phyloP scores from a whole-genome alignment of 345 rosid species.

The Camelina laxa region DNA sequence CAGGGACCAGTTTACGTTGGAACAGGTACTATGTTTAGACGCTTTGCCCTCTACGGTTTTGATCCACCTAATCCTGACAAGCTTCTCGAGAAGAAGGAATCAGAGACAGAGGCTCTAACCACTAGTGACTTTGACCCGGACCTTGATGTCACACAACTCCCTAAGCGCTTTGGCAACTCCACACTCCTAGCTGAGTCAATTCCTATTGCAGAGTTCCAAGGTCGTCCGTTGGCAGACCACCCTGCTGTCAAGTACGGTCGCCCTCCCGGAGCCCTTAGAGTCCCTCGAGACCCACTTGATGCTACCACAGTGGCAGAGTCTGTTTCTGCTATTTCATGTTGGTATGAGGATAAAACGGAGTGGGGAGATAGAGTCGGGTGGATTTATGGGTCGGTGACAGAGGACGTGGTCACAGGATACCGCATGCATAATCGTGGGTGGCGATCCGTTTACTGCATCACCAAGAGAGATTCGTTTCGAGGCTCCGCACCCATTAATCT shows the following conservation, averaged over 20 bases:
- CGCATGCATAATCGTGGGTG: slow-evolving; percentile 99
- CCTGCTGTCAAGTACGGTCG: slow-evolving; percentile 86
- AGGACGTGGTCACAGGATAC: slow-evolving; percentile 96
- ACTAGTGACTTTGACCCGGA: slow-evolving; percentile 80
- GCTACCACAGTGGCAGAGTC: slow-evolving; percentile 88
- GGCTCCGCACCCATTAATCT: slow-evolving; percentile 96
- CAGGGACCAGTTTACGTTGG: slow-evolving; percentile 97
- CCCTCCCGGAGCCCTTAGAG: slow-evolving; percentile 80
- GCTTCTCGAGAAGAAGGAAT: slow-evolving; percentile 42
- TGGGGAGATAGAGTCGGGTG: slow-evolving; percentile 98
- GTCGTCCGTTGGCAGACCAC: slow-evolving; percentile 90
- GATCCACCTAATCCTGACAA: slow-evolving; percentile 72
- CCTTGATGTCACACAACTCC: slow-evolving; percentile 77
- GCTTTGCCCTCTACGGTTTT: slow-evolving; percentile 92
- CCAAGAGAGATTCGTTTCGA: slow-evolving; percentile 84
- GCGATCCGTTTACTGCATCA: slow-evolving; percentile 90
- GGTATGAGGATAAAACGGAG: slow-evolving; percentile 98
- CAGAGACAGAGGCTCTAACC: slow-evolving; percentile 72
- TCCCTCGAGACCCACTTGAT: slow-evolving; percentile 87
- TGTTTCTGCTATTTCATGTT: slow-evolving; percentile 92
- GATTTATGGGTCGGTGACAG: slow-evolving; percentile 97
- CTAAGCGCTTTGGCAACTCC: slow-evolving; percentile 92
- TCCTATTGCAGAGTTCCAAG: slow-evolving; percentile 83
- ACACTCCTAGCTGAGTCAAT: slow-evolving; percentile 86
- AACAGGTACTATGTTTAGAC: slow-evolving; percentile 88